Percentiles rank a stretch among this genome's conserved stretches.
These are phyloP conservation scores for Pythium dissotocum DNA, from an alignment of 352 stramenopile genomes.

Conservation along the genomic window DNA sequence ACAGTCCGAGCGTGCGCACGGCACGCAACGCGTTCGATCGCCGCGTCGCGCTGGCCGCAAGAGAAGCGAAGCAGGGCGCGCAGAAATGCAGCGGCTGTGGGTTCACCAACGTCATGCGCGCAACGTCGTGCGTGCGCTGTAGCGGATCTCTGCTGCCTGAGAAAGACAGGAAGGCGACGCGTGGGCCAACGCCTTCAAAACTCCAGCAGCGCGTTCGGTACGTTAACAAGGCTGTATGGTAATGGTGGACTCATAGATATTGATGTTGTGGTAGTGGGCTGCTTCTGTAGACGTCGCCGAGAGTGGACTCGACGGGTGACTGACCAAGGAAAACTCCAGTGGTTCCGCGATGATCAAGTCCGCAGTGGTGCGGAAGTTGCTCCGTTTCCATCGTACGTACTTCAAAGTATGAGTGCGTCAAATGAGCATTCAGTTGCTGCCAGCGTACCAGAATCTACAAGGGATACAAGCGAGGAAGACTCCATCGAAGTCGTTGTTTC, in stretches of 20 bases:
- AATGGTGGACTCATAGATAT: too few species aligned
- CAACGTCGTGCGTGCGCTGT: slow-evolving; percentile 6
- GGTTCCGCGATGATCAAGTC: slow-evolving; percentile 7
- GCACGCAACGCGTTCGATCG: slow-evolving; percentile 23
- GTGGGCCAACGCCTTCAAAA: too few species aligned
- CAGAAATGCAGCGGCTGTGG: slow-evolving; percentile 4
- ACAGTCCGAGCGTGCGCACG: slow-evolving; percentile 17
- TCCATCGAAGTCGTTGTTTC: neutral
- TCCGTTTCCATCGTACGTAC: too few species aligned
- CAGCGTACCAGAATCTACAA: neutral
- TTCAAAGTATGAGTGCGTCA: too few species aligned
- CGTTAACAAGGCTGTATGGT: too few species aligned
- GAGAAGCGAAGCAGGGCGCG: slow-evolving; percentile 7
- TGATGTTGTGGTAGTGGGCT: neutral
- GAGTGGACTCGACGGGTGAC: slow-evolving; percentile 20
- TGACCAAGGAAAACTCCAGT: slow-evolving; percentile 7
- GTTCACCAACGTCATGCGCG: slow-evolving; percentile 9
- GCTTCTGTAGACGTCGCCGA: slow-evolving; percentile 6
- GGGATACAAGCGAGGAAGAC: neutral
- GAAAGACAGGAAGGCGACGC: neutral
- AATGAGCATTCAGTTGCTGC: too few species aligned
- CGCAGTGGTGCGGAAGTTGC: too few species aligned
- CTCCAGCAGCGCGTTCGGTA: too few species aligned
- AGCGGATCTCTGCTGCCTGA: neutral
- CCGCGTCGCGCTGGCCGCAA: slow-evolving; percentile 12